These are phyloP conservation scores for Aspergillus neoniger DNA, from an alignment of 2,329 filamentous ascomycete genomes.

Conservation along the genomic window DNA sequence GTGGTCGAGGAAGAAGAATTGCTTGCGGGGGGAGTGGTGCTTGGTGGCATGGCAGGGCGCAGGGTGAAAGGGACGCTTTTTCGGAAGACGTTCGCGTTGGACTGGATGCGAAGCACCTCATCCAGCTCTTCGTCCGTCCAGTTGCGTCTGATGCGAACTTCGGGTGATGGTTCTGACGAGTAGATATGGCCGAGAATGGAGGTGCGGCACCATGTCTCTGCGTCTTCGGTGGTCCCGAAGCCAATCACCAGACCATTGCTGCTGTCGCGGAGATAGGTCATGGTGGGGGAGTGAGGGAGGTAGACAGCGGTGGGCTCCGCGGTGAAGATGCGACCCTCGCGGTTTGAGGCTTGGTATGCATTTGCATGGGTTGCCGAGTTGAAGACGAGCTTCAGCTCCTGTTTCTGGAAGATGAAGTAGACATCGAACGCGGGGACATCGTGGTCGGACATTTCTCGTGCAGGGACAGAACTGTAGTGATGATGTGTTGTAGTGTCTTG, in stretches of 20 bases:
- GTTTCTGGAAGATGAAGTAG: slow-evolving; percentile 9
- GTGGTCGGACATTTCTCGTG: slow-evolving; percentile 2
- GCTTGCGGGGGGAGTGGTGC: background rate
- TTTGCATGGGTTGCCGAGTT: background rate
- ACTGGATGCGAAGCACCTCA: background rate
- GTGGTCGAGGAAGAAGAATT: background rate
- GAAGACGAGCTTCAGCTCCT: slow-evolving; percentile 11
- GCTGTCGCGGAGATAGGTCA: slow-evolving; percentile 8
- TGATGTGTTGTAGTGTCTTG: background rate
- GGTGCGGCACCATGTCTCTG: background rate
- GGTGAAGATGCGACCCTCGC: slow-evolving; percentile 10
- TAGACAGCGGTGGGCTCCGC: background rate
- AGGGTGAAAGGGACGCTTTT: background rate
- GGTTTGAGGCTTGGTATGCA: slow-evolving; percentile 6
- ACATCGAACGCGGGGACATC: background rate
- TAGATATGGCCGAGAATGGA: background rate
- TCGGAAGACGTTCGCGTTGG: background rate
- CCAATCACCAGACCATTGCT: background rate
- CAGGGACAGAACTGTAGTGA: background rate
- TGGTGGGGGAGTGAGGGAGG: background rate
- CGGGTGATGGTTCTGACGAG: background rate
- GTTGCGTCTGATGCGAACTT: background rate
- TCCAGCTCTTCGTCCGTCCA: slow-evolving; percentile 2
- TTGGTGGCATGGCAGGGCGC: background rate
- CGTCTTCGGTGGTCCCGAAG: background rate